phyloP scores from a whole-genome alignment of 2,329 filamentous ascomycete genomes.

The Dichotomopilus funicola region DNA sequence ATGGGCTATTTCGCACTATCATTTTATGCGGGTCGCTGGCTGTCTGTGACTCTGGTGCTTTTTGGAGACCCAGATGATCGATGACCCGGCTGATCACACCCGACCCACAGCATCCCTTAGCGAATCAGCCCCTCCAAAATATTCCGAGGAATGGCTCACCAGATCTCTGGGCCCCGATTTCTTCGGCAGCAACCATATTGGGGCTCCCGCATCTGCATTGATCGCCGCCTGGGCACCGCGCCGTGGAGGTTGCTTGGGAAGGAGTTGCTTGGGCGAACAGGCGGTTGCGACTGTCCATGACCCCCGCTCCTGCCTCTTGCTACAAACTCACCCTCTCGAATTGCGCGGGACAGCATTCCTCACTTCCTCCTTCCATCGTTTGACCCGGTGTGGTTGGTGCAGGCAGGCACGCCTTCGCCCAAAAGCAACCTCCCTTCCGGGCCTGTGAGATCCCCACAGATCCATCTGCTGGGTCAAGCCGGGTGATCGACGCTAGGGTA shows the following conservation, averaged over 20 bases:
- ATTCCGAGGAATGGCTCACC: neutral
- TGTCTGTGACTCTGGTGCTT: neutral
- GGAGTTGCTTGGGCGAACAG: too few species aligned
- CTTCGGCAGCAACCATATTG: neutral
- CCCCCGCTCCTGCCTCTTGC: too few species aligned
- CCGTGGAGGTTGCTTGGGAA: neutral
- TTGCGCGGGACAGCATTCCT: too few species aligned
- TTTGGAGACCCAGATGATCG: neutral
- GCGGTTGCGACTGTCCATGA: too few species aligned
- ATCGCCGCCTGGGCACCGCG: neutral
- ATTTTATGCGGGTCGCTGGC: neutral
- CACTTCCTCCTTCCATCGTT: too few species aligned
- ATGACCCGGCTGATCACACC: neutral
- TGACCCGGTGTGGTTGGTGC: too few species aligned
- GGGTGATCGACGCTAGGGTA: conserved; percentile 3
- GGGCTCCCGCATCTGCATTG: neutral
- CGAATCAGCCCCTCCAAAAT: neutral
- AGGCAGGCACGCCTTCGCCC: neutral
- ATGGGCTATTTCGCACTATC: neutral
- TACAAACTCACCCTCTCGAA: too few species aligned
- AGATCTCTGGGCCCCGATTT: conserved; percentile 1
- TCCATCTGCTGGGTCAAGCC: too few species aligned
- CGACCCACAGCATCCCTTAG: neutral
- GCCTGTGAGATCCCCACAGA: too few species aligned
- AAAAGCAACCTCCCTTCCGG: conserved; percentile 5